Percentiles rank a stretch among this genome's conserved stretches.
Conservation (phyloP, 176 grass and related monocot genomes). For the sorghum (Sorghum bicolor) region DNA sequence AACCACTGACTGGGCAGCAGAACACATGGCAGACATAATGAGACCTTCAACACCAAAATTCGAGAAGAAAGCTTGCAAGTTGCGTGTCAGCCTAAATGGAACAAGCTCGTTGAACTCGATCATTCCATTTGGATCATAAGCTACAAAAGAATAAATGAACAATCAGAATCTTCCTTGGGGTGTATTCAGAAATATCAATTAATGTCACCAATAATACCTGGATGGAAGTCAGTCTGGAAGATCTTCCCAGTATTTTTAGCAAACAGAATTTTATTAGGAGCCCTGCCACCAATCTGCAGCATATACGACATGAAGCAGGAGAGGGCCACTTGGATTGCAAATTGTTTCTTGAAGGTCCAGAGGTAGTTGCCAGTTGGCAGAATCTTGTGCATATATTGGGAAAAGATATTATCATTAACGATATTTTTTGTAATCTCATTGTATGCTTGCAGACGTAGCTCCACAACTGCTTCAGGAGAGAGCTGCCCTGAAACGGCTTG, state of each 20-base stretch:
- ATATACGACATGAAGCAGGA: conserved; percentile 99
- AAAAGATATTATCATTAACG: conserved; percentile 95
- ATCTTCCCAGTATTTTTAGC: conserved; percentile 99
- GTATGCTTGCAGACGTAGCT: conserved; percentile 93
- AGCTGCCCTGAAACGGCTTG: conserved; percentile 94
- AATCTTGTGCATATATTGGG: conserved; percentile 98
- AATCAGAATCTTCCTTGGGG: background rate
- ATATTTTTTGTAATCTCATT: conserved; percentile 95
- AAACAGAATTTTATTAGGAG: conserved; percentile 97
- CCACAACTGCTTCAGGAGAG: conserved; percentile 83
- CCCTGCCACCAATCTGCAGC: conserved; percentile 93
- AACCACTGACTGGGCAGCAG: conserved; percentile 91
- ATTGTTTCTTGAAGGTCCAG: conserved; percentile 99
- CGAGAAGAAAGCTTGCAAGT: conserved; percentile 97
- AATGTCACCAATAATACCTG: conserved; percentile 47
- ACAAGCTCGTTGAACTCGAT: conserved; percentile 95
- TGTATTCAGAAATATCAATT: background rate
- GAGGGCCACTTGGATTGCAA: conserved; percentile 88
- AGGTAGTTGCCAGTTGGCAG: conserved; percentile 92
- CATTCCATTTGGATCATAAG: conserved; percentile 97
- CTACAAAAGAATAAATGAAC: conserved; percentile 47
- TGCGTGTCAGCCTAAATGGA: conserved; percentile 96
- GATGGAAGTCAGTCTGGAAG: conserved; percentile 98
- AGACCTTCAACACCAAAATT: conserved; percentile 97
- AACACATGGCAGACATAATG: conserved; percentile 92